Evolutionary conservation across 345 rosid species (phyloP).

Genomic region (Ceriops decandra): DNA sequence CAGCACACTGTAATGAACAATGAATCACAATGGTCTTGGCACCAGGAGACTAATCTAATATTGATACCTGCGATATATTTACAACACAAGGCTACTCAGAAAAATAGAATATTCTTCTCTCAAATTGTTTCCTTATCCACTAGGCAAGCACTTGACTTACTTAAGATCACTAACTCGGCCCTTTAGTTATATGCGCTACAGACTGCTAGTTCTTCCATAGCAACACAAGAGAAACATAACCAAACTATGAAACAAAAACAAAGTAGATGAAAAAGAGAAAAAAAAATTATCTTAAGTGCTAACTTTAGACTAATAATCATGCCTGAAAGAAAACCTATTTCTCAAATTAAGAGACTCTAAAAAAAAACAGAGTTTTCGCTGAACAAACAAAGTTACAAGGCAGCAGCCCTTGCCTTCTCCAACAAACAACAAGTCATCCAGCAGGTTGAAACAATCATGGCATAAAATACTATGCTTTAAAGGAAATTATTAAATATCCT

Average conservation of each 20-base stretch:
- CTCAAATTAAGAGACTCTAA: background rate
- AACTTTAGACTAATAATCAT: background rate
- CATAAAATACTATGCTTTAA: too few species aligned
- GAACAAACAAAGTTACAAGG: background rate
- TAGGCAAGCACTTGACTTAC: background rate
- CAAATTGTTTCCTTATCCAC: too few species aligned
- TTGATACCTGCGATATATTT: background rate
- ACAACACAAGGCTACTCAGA: too few species aligned
- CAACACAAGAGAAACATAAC: background rate
- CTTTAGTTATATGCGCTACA: background rate
- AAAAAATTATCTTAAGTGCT: too few species aligned
- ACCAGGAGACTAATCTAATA: background rate
- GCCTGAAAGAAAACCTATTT: conserved; percentile 18
- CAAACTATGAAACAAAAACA: background rate
- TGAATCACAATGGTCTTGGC: too few species aligned
- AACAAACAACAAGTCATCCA: too few species aligned
- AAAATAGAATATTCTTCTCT: too few species aligned
- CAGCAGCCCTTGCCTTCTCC: too few species aligned
- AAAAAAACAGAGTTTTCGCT: background rate
- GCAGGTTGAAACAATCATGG: too few species aligned
- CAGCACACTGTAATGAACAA: background rate
- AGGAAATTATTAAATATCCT: too few species aligned
- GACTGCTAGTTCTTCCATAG: background rate
- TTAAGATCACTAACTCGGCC: background rate
- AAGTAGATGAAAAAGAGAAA: background rate